phyloP scores from a whole-genome alignment of 2,329 filamentous ascomycete species.

The Scedosporium boydii region DNA sequence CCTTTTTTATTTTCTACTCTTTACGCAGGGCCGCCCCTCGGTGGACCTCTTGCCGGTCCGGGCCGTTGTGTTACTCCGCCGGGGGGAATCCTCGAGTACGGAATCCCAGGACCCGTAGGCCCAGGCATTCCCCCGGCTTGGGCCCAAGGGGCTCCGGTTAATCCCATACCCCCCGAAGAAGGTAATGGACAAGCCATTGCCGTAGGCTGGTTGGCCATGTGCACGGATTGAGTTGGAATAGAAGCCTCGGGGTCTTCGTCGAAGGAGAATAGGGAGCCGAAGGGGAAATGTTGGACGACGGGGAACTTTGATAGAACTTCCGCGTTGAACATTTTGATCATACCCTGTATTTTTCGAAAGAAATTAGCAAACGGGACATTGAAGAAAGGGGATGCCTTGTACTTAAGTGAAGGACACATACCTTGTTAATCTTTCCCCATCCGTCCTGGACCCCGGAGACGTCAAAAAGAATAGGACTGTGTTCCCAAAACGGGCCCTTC shows the following conservation, averaged over 20 bases:
- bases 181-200: constrained; percentile 5
- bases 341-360: constrained; percentile 49
- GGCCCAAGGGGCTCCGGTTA: constrained; percentile 3
- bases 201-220: constrained; percentile 47
- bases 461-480: constrained; percentile 89
- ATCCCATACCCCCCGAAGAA: background rate
- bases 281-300: constrained; percentile 92
- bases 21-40: background rate
- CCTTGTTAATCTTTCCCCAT: constrained; percentile 96
- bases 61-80: background rate
- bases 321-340: constrained; percentile 99
- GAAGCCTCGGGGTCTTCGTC: constrained; percentile 54
- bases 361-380: background rate
- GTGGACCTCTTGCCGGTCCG: background rate
- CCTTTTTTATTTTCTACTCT: too few relatives aligned
- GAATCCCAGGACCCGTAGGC: constrained; percentile 2
- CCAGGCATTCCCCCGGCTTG: background rate
- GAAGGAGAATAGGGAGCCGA: constrained; percentile 74
- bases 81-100: background rate
- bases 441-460: constrained; percentile 83
- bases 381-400: background rate
- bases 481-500: constrained; percentile 91
- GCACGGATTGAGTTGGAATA: constrained; percentile 38
- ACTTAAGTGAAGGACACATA: constrained; percentile 15
- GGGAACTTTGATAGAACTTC: constrained; percentile 96